Percentiles rank a stretch among this genome's conserved stretches.
Conservation (phyloP, 2,329 filamentous ascomycete species). For the Aspergillus neoniger region DNA sequence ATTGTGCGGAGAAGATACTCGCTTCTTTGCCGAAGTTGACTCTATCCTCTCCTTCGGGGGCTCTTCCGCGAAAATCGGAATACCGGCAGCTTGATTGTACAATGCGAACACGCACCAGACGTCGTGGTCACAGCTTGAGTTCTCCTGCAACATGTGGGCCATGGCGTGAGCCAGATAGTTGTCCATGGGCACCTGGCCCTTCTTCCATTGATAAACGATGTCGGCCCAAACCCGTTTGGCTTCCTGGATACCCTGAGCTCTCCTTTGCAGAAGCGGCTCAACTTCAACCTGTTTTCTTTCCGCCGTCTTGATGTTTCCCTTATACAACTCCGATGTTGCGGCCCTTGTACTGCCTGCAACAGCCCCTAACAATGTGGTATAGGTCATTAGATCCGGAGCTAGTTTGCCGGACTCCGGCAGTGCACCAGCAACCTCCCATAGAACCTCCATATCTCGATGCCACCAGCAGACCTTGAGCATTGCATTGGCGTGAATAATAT, state of each 20-base stretch:
- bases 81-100: conserved; percentile 77
- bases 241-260: conserved; percentile 57
- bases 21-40: background rate
- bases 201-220: conserved; percentile 72
- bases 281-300: too few species aligned
- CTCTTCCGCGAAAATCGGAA: conserved; percentile 52
- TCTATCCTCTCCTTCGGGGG: conserved; percentile 20
- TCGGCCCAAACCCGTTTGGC: conserved; percentile 80
- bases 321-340: conserved; percentile 32
- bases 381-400: conserved; percentile 71
- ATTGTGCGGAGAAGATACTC: background rate
- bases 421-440: conserved; percentile 75
- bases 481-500: conserved; percentile 83
- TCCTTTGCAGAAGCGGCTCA: conserved; percentile 30
- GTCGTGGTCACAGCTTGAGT: conserved; percentile 62
- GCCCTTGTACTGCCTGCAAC: conserved; percentile 56
- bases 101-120: conserved; percentile 73
- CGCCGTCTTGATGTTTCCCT: conserved; percentile 23
- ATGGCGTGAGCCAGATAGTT: conserved; percentile 78
- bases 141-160: conserved; percentile 74
- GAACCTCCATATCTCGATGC: conserved; percentile 72
- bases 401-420: conserved; percentile 65
- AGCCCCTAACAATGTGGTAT: conserved; percentile 78
- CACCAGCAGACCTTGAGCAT: conserved; percentile 78
- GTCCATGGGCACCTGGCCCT: conserved; percentile 70